Conservation (phyloP, 2,329 filamentous ascomycete genomes). For the Colletotrichum sp. region DNA sequence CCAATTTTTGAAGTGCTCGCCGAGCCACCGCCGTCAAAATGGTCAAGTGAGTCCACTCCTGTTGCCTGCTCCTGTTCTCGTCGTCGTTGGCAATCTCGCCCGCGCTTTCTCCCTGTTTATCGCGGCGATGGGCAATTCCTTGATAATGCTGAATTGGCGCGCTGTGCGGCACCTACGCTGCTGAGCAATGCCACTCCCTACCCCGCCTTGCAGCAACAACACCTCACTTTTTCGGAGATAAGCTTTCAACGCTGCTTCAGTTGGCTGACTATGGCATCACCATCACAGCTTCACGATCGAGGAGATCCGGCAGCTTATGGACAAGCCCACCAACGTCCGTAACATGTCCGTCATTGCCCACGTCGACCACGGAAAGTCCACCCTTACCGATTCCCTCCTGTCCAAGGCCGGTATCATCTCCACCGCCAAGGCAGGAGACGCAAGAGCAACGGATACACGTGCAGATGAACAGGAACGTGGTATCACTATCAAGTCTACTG, state of each 20-base stretch:
- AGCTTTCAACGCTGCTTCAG: constrained; percentile 24
- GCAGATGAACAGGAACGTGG: constrained; percentile 98
- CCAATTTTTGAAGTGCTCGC: constrained; percentile 43
- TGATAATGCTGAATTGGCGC: neutral
- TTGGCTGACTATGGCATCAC: constrained; percentile 53
- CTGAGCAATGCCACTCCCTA: neutral
- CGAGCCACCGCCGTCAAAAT: constrained; percentile 86
- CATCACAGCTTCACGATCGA: constrained; percentile 94
- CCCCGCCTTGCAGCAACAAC: constrained; percentile 6
- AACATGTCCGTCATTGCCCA: constrained; percentile 99
- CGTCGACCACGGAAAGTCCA: constrained; percentile 99
- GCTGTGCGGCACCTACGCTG: neutral
- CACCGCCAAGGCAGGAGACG: constrained; percentile 94
- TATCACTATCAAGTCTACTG: constrained; percentile 99
- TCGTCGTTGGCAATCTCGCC: neutral
- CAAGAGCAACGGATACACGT: constrained; percentile 95
- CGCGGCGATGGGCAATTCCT: neutral
- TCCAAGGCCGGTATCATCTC: constrained; percentile 99
- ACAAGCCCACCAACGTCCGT: constrained; percentile 78
- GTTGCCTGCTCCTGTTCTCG: neutral
- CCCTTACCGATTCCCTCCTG: constrained; percentile 98
- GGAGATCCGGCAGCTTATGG: constrained; percentile 81
- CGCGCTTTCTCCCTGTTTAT: neutral
- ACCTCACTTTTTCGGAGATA: constrained; percentile 37
- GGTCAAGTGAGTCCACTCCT: constrained; percentile 86